Base-by-base conservation (phyloP, 2,329 filamentous ascomycete genomes). In the Xylaria sp. region DNA sequence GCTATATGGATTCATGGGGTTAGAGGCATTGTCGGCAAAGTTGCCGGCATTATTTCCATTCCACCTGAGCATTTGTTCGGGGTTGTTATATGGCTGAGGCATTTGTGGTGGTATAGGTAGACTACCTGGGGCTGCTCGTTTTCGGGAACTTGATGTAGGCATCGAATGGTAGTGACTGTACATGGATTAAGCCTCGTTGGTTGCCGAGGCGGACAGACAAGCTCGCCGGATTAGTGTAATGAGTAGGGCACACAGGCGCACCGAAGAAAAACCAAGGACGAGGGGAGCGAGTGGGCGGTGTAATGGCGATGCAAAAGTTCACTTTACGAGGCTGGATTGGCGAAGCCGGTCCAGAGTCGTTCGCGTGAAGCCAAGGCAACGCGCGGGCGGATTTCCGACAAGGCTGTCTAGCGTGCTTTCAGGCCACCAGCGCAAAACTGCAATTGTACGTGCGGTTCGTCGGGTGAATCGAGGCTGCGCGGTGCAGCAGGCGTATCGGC, bases 21-120 rank as follows among this genome's bases (percentile, higher is more conserved):
- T 72, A 41, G 71, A 57, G 47, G 73, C 66, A 58, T 71, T 72
- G 29, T 80, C 76, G 17, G 73, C 68, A 49, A 72, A 70, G 48
- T 60, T 66, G 15, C 66, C 70, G 41, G 74, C 65, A 64, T 71
- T 73, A 54, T 77, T 79, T 60, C 80, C 79, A 61, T 79, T 82
- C 84, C 84, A 87, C 73, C 83, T 80, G 46, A 85, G 69, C 66
- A 84, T 81, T 73, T 84, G 82, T 48, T 83, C 82, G 73, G 74
- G 74, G 61, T 72, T 58, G 74, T 66, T 77, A 64, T 75, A 78
- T 19, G 76, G 68, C 46, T 75, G 73, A 58, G 82, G 79, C 71
- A 82, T 76, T 67, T 77, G 78, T 27, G 78, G 77, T 55, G 63
- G 70, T 59, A 71, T 68, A 4, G 73, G 72, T 58, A 71, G 37